These are phyloP conservation scores for Termitomyces sp. DNA, from an alignment of 768 basidiomycete genomes.

Conservation along the genomic window DNA sequence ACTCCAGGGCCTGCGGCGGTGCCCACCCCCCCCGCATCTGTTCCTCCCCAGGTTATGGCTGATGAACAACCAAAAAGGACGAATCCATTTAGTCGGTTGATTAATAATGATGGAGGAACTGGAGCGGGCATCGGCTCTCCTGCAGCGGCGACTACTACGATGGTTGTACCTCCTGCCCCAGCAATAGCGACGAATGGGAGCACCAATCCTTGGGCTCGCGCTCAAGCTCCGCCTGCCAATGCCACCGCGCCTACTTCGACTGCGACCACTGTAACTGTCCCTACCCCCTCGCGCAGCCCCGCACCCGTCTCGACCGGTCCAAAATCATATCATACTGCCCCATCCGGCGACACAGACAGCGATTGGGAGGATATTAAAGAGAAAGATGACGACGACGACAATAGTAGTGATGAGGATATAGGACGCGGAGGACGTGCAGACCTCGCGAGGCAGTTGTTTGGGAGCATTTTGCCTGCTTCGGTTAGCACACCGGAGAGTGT, in stretches of 20 bases:
- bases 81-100: slow-evolving; percentile 71
- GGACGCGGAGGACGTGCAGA: slow-evolving; percentile 58
- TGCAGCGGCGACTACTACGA: not conserved
- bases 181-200: slow-evolving; percentile 30
- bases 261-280: slow-evolving; percentile 28
- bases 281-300: slow-evolving; percentile 22
- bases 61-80: slow-evolving; percentile 41
- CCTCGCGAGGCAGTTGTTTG: slow-evolving; percentile 79
- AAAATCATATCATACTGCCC: slow-evolving; percentile 57
- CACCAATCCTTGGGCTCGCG: slow-evolving; percentile 64
- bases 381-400: slow-evolving; percentile 45
- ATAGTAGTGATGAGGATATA: slow-evolving; percentile 74
- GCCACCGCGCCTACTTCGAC: not conserved
- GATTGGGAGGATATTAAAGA: slow-evolving; percentile 88
- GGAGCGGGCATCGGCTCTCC: not conserved
- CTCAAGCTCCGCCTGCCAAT: slow-evolving; percentile 23
- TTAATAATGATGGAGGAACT: slow-evolving; percentile 45
- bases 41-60: slow-evolving; percentile 4
- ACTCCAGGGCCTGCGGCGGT: not conserved
- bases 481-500: slow-evolving; percentile 52
- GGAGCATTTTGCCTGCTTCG: slow-evolving; percentile 48
- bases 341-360: slow-evolving; percentile 49
- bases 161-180: not conserved
- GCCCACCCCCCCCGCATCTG: slow-evolving; percentile 18
- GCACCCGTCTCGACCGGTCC: slow-evolving; percentile 37